Evolutionary conservation across 768 basidiomycete species (phyloP).

Genomic region (Tylopilus rubrobrunneus): DNA sequence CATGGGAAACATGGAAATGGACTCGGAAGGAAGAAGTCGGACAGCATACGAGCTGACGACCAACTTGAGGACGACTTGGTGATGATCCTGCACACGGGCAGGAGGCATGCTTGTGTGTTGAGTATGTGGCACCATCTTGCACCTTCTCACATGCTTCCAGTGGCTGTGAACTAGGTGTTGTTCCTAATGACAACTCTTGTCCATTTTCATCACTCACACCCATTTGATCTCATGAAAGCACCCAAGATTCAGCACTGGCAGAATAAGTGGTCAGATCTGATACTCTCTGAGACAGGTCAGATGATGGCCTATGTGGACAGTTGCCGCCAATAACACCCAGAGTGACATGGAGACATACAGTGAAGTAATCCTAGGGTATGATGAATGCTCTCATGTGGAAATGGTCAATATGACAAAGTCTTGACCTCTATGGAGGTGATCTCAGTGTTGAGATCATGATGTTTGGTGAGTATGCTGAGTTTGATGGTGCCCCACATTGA

Average conservation of each 20-base stretch:
- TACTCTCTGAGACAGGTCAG: neutral
- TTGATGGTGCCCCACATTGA: too few relatives aligned
- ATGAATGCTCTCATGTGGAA: constrained; percentile 1
- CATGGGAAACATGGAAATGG: too few relatives aligned
- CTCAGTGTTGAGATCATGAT: too few relatives aligned
- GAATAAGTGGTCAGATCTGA: constrained; percentile 42
- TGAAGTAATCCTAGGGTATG: constrained; percentile 84
- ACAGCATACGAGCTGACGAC: too few relatives aligned
- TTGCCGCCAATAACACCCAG: constrained; percentile 79
- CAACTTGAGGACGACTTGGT: too few relatives aligned
- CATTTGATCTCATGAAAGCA: constrained; percentile 71
- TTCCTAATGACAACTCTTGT: constrained; percentile 98
- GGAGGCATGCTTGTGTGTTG: constrained; percentile 70
- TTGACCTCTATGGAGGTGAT: too few relatives aligned
- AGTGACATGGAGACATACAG: constrained; percentile 68
- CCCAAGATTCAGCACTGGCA: constrained; percentile 66
- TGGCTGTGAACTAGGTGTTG: constrained; percentile 47
- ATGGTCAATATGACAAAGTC: too few relatives aligned
- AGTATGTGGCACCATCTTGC: constrained; percentile 33
- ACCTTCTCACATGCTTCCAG: neutral
- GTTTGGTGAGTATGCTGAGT: too few relatives aligned
- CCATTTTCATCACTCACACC: constrained; percentile 85
- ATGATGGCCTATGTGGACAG: constrained; percentile 36
- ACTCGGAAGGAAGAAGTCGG: too few relatives aligned
- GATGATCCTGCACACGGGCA: too few relatives aligned